Base-by-base conservation (phyloP, 2,329 filamentous ascomycete species). In the Pseudogymnoascus verrucosus region DNA sequence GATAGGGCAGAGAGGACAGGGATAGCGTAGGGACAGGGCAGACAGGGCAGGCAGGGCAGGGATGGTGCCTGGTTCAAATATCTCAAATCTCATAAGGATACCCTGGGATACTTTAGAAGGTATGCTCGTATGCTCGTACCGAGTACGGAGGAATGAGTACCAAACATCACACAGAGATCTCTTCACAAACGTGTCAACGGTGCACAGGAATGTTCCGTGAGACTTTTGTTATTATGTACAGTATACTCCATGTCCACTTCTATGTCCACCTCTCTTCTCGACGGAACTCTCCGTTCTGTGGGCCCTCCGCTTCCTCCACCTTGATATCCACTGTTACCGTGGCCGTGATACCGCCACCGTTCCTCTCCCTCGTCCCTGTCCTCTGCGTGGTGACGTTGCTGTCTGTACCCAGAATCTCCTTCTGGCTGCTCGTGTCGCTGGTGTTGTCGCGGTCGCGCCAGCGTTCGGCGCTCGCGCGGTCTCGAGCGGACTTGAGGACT, bases 361-460 rank as follows among this genome's bases (percentile, higher is more conserved):
- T 40, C 26, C 39, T 59, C 1, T 14, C 39, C 42, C 14, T 62
- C 19, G 21, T 12, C 7, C 10, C 42, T 21, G n/a, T 14, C 26
- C 61, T 37, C 5, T 34, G 47, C 0, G 23, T 14, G 11, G 21
- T 31, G 11, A 62, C 39, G 40, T 31, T 47, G 61, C 39, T 26
- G 2, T 62, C 61, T 26, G 51, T 26, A 1, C 42, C 42, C 8
- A 62, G 28, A n/a, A 62, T 62, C 40, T 62, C 42, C 16, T 54
- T 62, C 42, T 62, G 61, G 28, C 61, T 62, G 61, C 61, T 62
- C 28, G 44, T 59, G 6, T 62, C 61, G 39, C 28, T 57, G 28
- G 11, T 62, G 61, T 54, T 62, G 39, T 62, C 61, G 42, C 61
- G 61, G 39, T 62, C 61, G 51, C 28, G 51, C 51, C 51, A 36